Conservation (phyloP, 495 filamentous ascomycete genomes). For the Letharia columbiana region DNA sequence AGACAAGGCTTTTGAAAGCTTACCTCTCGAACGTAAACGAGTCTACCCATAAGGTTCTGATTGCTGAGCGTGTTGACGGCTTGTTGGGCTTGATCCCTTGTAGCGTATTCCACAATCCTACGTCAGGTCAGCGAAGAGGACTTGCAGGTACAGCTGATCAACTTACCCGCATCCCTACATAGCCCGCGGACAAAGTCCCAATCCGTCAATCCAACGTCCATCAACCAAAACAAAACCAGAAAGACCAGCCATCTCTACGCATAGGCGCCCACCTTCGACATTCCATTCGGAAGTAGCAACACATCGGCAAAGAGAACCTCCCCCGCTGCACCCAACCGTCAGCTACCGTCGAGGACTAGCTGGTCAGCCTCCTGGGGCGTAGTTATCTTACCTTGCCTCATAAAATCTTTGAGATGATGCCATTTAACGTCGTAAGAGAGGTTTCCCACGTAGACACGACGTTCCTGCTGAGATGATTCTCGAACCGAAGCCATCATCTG, state of each 20-base stretch:
- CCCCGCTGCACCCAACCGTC: slow-evolving; percentile 59
- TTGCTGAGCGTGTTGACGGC: slow-evolving; percentile 98
- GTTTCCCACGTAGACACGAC: slow-evolving; percentile 98
- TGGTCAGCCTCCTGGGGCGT: background rate
- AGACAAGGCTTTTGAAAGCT: slow-evolving; percentile 23
- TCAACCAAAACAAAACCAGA: slow-evolving; percentile 64
- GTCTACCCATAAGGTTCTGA: slow-evolving; percentile 93
- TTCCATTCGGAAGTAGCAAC: slow-evolving; percentile 99
- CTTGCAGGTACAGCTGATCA: slow-evolving; percentile 7
- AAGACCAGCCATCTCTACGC: slow-evolving; percentile 79
- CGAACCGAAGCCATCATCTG: slow-evolving; percentile 91
- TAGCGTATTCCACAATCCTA: slow-evolving; percentile 99
- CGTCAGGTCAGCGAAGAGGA: slow-evolving; percentile 11
- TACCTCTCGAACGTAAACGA: slow-evolving; percentile 98
- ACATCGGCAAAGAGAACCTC: slow-evolving; percentile 99
- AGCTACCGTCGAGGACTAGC: slow-evolving; percentile 27
- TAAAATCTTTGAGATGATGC: slow-evolving; percentile 99
- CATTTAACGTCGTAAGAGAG: slow-evolving; percentile 99
- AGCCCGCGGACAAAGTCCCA: slow-evolving; percentile 80
- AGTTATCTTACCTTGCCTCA: slow-evolving; percentile 74
- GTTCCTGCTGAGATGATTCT: slow-evolving; percentile 94
- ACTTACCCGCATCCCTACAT: slow-evolving; percentile 99
- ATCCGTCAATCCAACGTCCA: slow-evolving; percentile 99
- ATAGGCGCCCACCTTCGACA: slow-evolving; percentile 99
- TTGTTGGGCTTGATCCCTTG: slow-evolving; percentile 95